Evolutionary conservation across 306 rosid genomes (phyloP), one percentile per base, ranked within the genome.

Genomic region (Ceratonia siliqua): DNA sequence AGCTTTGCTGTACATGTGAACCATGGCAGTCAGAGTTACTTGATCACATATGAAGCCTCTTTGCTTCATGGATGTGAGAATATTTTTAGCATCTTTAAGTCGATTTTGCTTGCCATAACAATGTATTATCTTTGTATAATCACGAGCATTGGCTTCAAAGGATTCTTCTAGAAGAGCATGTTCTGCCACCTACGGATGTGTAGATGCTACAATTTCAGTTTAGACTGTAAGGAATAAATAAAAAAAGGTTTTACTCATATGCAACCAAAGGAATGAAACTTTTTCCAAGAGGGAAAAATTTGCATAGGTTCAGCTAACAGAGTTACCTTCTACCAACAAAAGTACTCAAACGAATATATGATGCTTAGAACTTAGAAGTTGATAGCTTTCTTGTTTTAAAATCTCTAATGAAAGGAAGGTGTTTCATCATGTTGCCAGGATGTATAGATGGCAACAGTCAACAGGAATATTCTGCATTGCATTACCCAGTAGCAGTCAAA

Each of bases 1-100:
- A 2, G 90, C 92, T 77, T 91, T 94, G 89, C 98, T 89, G 68
- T 87, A 88, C 79, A 91, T 88, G 87, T 94, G 74, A 71, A 94
- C 67, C 88, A 94, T 87, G 45, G 98, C 61, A 24, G 97, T 94
- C 52, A 94, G 83, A 36, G 82, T 88, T 36, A 94, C 87, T 70
- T 94, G 97, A 78, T 94, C 98, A 78, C 81, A 89, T 59, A 85
- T 39, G 55, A 88, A 84, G 28, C 91, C 97, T 61, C 78, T 88
- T 74, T 79, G 77, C 81, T 87, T 89, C 94, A 94, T 89, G 72
- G 69, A 54, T 27, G 52, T 66, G 22, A 94, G 86, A 62, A 82
- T 79, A 49, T 67, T 84, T 79, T 89, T 91, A 21, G 96, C 98
- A 32, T 89, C 94, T 62, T 85, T 68, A 15, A 88, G 78, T 66